Conservation (phyloP, 208 protist genomes). For the Trypanosoma melophagium region DNA sequence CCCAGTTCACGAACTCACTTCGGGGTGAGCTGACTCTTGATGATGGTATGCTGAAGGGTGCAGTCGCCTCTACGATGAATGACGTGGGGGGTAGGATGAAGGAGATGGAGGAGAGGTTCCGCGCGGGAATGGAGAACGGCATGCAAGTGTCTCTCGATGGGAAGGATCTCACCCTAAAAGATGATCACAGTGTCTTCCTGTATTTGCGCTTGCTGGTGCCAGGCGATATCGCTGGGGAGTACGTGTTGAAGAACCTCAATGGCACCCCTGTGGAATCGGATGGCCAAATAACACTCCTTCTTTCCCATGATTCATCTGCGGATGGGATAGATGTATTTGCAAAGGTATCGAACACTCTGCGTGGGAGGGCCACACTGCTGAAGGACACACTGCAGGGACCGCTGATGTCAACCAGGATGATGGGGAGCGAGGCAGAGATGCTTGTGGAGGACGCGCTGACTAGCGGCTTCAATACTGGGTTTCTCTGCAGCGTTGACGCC, state of each 20-base stretch:
- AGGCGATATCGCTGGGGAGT: slow-evolving; percentile 50
- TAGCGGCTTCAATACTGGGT: slow-evolving; percentile 58
- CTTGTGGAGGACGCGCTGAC: slow-evolving; percentile 53
- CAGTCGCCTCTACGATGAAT: slow-evolving; percentile 48
- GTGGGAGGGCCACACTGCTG: slow-evolving; percentile 37
- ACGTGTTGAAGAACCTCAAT: slow-evolving; percentile 60
- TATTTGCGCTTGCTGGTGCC: slow-evolving; percentile 47
- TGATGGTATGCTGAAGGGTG: slow-evolving; percentile 39
- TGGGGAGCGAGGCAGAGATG: slow-evolving; percentile 44
- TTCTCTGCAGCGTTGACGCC: slow-evolving; percentile 29
- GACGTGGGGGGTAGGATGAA: slow-evolving; percentile 32
- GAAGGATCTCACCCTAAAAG: slow-evolving; percentile 41
- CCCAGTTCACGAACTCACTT: slow-evolving; percentile 52
- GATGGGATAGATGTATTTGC: slow-evolving; percentile 8
- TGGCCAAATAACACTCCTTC: slow-evolving; percentile 44
- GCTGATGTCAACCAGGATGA: slow-evolving; percentile 51
- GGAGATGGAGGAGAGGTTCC: slow-evolving; percentile 44
- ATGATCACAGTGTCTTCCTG: slow-evolving; percentile 24
- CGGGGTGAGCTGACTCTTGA: slow-evolving; percentile 58
- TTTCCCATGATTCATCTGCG: slow-evolving; percentile 25
- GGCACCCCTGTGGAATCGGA: slow-evolving; percentile 29
- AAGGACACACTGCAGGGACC: slow-evolving; percentile 49
- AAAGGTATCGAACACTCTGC: slow-evolving; percentile 48
- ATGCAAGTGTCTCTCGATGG: slow-evolving; percentile 40
- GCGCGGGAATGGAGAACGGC: slow-evolving; percentile 37